These are phyloP conservation scores for Nakazawaea molendinolei DNA, from an alignment of 805 yeast species.

Conservation along the genomic window DNA sequence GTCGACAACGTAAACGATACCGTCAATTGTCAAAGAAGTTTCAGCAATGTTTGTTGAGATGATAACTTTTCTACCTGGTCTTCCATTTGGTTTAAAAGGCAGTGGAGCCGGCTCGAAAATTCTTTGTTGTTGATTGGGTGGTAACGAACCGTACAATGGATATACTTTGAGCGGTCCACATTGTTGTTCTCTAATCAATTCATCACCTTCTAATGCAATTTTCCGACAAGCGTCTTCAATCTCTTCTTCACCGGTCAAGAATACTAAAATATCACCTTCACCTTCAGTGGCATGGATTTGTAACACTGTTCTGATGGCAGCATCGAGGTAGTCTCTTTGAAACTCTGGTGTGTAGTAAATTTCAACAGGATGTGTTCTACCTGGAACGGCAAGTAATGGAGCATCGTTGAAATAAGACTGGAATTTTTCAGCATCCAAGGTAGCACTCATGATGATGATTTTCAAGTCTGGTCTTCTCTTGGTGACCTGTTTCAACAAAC, in stretches of 20 bases:
- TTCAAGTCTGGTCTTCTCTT: constrained; percentile 80
- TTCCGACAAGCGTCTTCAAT: constrained; percentile 95
- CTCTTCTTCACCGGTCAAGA: constrained; percentile 95
- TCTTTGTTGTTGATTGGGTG: constrained; percentile 91
- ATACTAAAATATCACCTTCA: constrained; percentile 82
- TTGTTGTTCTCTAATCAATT: constrained; percentile 77
- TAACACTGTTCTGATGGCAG: constrained; percentile 90
- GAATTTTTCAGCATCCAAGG: constrained; percentile 94
- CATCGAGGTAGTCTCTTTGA: constrained; percentile 90
- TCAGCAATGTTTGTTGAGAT: constrained; percentile 95
- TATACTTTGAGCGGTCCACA: constrained; percentile 88
- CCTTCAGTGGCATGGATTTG: constrained; percentile 97
- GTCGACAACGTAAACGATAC: constrained; percentile 94
- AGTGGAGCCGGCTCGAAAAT: constrained; percentile 89
- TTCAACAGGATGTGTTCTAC: constrained; percentile 97
- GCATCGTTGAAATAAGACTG: constrained; percentile 86
- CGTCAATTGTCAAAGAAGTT: constrained; percentile 95
- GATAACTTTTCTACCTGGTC: constrained; percentile 93
- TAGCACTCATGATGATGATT: constrained; percentile 94
- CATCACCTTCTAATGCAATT: constrained; percentile 83
- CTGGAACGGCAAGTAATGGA: constrained; percentile 93
- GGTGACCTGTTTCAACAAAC: constrained; percentile 78
- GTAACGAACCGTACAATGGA: constrained; percentile 93
- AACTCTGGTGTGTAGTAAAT: constrained; percentile 95
- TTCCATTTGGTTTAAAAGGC: constrained; percentile 64